Conservation (phyloP, 768 basidiomycete genomes). For the Rhodotorula sphaerocarpa region DNA sequence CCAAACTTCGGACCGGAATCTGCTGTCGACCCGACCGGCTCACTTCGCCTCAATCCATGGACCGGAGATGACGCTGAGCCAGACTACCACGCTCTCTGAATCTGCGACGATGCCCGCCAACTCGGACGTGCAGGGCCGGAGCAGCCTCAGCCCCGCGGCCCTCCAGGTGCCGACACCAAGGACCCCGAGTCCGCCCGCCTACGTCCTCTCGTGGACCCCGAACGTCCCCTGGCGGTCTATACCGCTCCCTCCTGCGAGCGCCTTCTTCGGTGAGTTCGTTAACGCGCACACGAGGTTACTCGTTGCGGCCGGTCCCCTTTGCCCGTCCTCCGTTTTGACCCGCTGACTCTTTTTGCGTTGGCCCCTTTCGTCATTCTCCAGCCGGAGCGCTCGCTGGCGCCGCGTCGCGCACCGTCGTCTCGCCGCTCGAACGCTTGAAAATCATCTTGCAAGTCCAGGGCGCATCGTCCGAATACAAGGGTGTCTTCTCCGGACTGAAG, state of each 20-base stretch:
- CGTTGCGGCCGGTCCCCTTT: too few relatives aligned
- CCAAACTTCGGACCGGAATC: too few relatives aligned
- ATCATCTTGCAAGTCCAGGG: conserved; percentile 80
- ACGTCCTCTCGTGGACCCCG: conserved; percentile 6
- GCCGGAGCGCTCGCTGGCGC: conserved; percentile 46
- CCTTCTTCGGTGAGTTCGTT: conserved; percentile 22
- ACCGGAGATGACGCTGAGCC: too few relatives aligned
- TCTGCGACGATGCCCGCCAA: too few relatives aligned
- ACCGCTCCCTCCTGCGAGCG: conserved; percentile 23
- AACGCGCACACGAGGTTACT: too few relatives aligned
- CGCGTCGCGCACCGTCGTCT: conserved; percentile 81
- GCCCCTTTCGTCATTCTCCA: not conserved
- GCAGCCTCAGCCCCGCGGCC: not conserved
- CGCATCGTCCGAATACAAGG: conserved; percentile 56
- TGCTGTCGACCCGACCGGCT: too few relatives aligned
- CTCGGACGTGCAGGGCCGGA: not conserved
- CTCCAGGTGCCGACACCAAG: not conserved
- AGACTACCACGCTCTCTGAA: too few relatives aligned
- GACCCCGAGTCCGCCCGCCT: not conserved
- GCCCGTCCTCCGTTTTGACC: too few relatives aligned
- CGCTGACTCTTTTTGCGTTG: conserved; percentile 4
- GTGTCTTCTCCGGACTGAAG: conserved; percentile 71
- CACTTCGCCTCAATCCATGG: too few relatives aligned
- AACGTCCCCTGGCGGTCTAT: not conserved
- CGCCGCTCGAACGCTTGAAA: conserved; percentile 83